Evolutionary conservation across 345 rosid genomes (phyloP), one percentile per base, ranked within the genome.

Genomic region (Brassica rapa): DNA sequence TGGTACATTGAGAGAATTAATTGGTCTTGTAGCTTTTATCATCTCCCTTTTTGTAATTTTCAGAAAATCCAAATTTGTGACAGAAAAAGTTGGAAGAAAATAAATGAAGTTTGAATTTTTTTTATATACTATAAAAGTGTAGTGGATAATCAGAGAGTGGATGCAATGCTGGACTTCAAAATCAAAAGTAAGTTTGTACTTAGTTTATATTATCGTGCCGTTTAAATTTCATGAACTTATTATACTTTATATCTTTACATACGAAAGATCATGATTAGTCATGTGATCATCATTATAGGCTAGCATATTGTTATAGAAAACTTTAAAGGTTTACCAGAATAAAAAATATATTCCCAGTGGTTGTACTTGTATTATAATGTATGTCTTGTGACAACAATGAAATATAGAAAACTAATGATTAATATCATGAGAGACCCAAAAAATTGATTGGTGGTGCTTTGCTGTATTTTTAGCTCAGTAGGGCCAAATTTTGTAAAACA

Each of bases 61-160:
- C 79, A 68, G 7, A 74, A 62, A 69, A 8, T 74, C 75, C 67
- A 74, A 68, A 69, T 39, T 6, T 19, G 16, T 69, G 72, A 62
- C 68, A 49, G 12, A 51, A 41, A 75, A 49, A 59, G 64, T 66
- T 62, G 23, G 37, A 6, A 67, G 30, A 49, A 10, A 67, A 35
- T 33, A 32, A 68, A 60, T 60, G 46, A 25, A 73, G 35, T 49
- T 15, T 72, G 6, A 14, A 7, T 46, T 39, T 53, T 25, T 14
- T 69, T 15, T 16, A 24, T 56, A 10, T 1, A 61, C 35, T 61
- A 11, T 14, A 49, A 19, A 62, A 51, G 51, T 51, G 27, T 67
- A 60, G 69, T 79, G 69, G 77, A 79, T 79, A 60, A 79, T 78
- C 69, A 63, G 71, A 57, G 73, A 66, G 77, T 72, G 77, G 55